A percentile compares a stretch with the other conserved stretches of the same genome.
These are phyloP conservation scores for Coelastrella sp. DNA, from an alignment of 139 green algal genomes.

Conservation along the genomic window DNA sequence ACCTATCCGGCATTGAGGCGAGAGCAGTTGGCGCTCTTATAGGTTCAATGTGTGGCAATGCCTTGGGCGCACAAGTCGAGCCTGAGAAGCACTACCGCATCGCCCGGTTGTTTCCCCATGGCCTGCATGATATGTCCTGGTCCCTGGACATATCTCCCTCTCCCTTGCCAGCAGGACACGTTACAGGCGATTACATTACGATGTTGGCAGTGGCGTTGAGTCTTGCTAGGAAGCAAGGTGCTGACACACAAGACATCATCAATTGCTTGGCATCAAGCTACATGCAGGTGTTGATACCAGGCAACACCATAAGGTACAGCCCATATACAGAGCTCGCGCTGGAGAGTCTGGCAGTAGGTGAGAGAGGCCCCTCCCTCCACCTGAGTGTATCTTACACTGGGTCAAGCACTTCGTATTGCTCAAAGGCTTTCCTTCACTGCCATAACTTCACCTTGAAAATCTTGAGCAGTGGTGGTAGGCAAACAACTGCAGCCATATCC, in stretches of 20 bases:
- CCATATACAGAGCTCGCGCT: slow-evolving; percentile 31
- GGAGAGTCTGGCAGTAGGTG: slow-evolving; percentile 13
- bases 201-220: slow-evolving; percentile 10
- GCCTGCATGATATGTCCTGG: slow-evolving; percentile 21
- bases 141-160: slow-evolving; percentile 9
- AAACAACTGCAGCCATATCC: too few relatives aligned
- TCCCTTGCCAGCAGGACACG: slow-evolving; percentile 9
- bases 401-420: too few relatives aligned
- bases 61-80: slow-evolving; percentile 53
- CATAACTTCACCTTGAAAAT: too few relatives aligned
- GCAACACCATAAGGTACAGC: neutral
- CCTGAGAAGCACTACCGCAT: slow-evolving; percentile 50
- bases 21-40: slow-evolving; percentile 40
- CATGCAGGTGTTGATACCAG: neutral
- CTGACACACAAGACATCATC: neutral
- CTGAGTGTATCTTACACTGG: too few relatives aligned
- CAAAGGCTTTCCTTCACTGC: too few relatives aligned
- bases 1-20: neutral
- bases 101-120: slow-evolving; percentile 24
- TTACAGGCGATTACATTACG: slow-evolving; percentile 12
- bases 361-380: neutral
- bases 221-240: neutral
- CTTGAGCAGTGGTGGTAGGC: too few relatives aligned
- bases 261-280: slow-evolving; percentile 19
- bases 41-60: slow-evolving; percentile 58